Conservation (phyloP, 2,329 filamentous ascomycete species). For the Ceratocystis harringtonii region DNA sequence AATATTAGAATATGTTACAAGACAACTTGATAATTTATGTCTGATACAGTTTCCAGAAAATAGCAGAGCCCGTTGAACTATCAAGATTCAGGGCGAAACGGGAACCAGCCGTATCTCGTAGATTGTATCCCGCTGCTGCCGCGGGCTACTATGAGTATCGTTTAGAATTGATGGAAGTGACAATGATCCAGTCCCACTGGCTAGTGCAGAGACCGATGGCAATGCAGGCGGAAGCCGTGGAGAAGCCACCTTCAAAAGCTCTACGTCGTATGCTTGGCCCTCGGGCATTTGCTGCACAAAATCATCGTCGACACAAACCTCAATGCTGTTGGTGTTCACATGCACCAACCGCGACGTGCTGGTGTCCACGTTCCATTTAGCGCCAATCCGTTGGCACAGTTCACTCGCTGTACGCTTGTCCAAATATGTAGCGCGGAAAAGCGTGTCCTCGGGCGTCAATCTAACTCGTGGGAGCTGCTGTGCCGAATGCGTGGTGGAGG, state of each 20-base stretch:
- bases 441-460: constrained; percentile 30
- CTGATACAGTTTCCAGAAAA: background rate
- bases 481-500: constrained; percentile 26
- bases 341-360: constrained; percentile 57
- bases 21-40: too few species aligned
- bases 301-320: constrained; percentile 82
- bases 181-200: constrained; percentile 6
- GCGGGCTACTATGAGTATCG: background rate
- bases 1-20: background rate
- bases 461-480: constrained; percentile 25
- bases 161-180: constrained; percentile 10
- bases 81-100: background rate
- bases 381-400: constrained; percentile 54
- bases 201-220: constrained; percentile 4
- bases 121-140: background rate
- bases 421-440: constrained; percentile 72
- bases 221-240: constrained; percentile 1
- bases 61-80: background rate
- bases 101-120: constrained; percentile 13
- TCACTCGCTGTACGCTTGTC: constrained; percentile 60
- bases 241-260: constrained; percentile 25
- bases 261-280: constrained; percentile 45
- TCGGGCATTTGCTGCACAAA: constrained; percentile 71
- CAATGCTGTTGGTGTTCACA: constrained; percentile 57
- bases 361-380: constrained; percentile 69